Percentiles rank a stretch among this genome's conserved stretches.
Conservation (phyloP, 148 eudicot species). For the Vaccinium myrtillus region DNA sequence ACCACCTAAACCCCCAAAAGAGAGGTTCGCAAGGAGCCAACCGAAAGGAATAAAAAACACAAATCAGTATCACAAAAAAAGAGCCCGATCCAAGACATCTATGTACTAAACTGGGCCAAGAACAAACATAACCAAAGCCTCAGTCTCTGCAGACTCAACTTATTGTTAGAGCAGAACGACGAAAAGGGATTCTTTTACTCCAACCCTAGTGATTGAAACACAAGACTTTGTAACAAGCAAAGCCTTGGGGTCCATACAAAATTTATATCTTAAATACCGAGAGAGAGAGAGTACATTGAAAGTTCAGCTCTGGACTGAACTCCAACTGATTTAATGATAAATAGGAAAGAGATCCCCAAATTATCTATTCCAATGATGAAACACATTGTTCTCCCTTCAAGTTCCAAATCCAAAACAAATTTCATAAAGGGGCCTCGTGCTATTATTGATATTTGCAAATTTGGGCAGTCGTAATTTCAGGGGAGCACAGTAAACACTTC, state of each 20-base stretch:
- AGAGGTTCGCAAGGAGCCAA: too few relatives aligned
- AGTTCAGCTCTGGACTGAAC: background rate
- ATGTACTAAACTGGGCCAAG: too few relatives aligned
- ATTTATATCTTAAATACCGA: too few relatives aligned
- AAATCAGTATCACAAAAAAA: too few relatives aligned
- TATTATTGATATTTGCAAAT: background rate
- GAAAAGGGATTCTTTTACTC: background rate
- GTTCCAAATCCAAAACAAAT: background rate
- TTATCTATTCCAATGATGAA: background rate
- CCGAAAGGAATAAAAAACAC: too few relatives aligned
- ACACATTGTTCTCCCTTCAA: background rate
- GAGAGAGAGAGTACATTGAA: background rate
- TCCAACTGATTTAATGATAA: background rate
- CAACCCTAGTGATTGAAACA: background rate
- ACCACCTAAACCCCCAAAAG: too few relatives aligned
- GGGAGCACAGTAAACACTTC: conserved; percentile 67
- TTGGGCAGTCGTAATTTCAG: conserved; percentile 4
- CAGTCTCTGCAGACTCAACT: background rate
- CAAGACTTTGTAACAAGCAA: background rate
- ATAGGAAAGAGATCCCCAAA: background rate
- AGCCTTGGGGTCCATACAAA: too few relatives aligned
- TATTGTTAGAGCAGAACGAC: background rate
- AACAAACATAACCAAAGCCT: too few relatives aligned
- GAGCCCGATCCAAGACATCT: too few relatives aligned
- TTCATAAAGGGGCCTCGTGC: background rate